Base-by-base conservation (phyloP, 225 moss, liverwort and hornwort genomes). In the Pseudisothecium myosuroides region DNA sequence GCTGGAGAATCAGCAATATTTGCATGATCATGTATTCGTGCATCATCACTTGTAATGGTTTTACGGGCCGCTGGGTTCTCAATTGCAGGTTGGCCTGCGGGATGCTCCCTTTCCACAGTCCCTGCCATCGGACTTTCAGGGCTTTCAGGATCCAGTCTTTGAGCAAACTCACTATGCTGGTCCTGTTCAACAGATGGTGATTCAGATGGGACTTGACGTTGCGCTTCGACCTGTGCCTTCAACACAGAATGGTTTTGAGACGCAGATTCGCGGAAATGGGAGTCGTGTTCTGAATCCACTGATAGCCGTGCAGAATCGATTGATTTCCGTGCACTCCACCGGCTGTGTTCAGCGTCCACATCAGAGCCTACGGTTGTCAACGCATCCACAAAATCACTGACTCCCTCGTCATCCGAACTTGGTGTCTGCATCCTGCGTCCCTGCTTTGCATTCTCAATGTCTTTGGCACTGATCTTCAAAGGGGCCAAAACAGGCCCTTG, bases 331-430 rank as follows among this genome's bases (percentile, higher is more conserved):
- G 75, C 84, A 84, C 84, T 88, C 88, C 66, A 77, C 36, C 88
- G 88, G 67, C 82, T 27, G 52, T 62, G 82, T 82, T 94, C 93
- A 17, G 92, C 87, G 66, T 91, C 92, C 43, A 64, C 88, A 26
- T 95, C 92, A 2, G 93, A 94, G 41, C 91, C 92, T 85, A 91
- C 87, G 22, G 94, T 93, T n/a, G 94, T 90, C 54, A 94, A 72
- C 20, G 94, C 94, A 85, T 95, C 95, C 73, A 93, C 89, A 72
- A 82, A 95, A 5, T 78, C 88, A 68, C 84, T 89, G 52, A 18
- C 90, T 50, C 68, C 90, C 88, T 95, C 93, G 6, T 92, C 93
- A 29, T 91, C 91, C 47, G 93, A 93, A 19, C 14, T 47, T 27
- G 64, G 59, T 14, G 76, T 71, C 37, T 62, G 69, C 68, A 32